Percentiles rank a stretch among this genome's conserved stretches.
phyloP scores from a whole-genome alignment of 2,329 filamentous ascomycete genomes.

The Myriosclerotinia duriaeana region DNA sequence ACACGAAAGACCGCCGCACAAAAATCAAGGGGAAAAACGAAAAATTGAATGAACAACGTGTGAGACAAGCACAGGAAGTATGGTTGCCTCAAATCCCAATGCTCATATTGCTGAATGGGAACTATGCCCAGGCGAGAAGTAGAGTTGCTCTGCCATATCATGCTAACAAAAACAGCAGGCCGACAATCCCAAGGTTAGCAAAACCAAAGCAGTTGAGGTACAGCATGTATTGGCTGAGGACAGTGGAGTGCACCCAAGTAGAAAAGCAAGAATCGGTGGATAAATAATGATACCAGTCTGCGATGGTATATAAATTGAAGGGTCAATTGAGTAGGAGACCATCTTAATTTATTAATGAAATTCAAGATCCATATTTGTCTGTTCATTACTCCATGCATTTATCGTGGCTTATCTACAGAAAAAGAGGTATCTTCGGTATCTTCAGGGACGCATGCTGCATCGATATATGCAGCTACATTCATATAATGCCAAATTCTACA shows the following conservation, averaged over 20 bases:
- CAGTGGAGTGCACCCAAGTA: conserved; percentile 38
- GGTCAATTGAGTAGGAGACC: background rate
- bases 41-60: conserved; percentile 66
- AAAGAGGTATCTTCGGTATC: conserved; percentile 29
- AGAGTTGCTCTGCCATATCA: background rate
- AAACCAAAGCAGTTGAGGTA: conserved; percentile 31
- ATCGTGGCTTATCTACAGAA: conserved; percentile 34
- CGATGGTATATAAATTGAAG: background rate
- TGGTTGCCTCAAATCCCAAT: background rate
- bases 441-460: conserved; percentile 15
- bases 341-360: conserved; percentile 8
- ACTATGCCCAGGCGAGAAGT: background rate
- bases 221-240: conserved; percentile 33
- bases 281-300: conserved; percentile 8
- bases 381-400: conserved; percentile 29
- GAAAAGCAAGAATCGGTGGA: conserved; percentile 33
- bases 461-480: conserved; percentile 13
- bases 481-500: conserved; percentile 21
- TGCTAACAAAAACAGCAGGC: conserved; percentile 14
- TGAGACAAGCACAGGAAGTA: conserved; percentile 34
- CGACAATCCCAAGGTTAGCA: conserved; percentile 11
- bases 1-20: conserved; percentile 66
- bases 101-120: background rate
- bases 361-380: conserved; percentile 20
- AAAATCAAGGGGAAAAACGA: conserved; percentile 85